Evolutionary conservation across 371 early-diverging fungal species (phyloP).

Genomic region (Catenaria anguillulae): DNA sequence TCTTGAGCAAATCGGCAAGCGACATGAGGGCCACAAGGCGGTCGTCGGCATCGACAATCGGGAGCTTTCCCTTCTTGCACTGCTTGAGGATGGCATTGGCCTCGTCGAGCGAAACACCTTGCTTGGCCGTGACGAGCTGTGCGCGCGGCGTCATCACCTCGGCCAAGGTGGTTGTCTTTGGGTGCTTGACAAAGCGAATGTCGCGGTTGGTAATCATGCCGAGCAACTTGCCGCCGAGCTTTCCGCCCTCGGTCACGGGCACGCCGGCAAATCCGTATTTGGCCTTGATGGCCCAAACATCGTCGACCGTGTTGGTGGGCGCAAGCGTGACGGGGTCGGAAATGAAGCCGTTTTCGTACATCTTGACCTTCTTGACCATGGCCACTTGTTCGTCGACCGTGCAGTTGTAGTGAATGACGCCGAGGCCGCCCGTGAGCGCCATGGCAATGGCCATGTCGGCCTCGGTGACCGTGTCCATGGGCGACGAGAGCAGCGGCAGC

Average conservation of each 20-base stretch:
- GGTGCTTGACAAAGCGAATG: constrained; percentile 71
- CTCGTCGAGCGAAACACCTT: constrained; percentile 73
- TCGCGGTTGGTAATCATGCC: constrained; percentile 94
- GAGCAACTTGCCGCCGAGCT: constrained; percentile 71
- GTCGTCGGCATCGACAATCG: constrained; percentile 70
- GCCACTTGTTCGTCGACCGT: constrained; percentile 82
- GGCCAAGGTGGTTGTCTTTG: constrained; percentile 29
- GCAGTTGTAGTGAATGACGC: constrained; percentile 96
- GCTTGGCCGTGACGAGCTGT: constrained; percentile 65
- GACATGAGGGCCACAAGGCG: constrained; percentile 79
- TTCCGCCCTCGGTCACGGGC: constrained; percentile 83
- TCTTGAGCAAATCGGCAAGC: constrained; percentile 90
- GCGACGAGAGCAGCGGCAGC: constrained; percentile 82
- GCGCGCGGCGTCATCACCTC: constrained; percentile 66
- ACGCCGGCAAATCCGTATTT: constrained; percentile 87
- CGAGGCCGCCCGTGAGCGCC: constrained; percentile 90
- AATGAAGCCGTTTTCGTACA: constrained; percentile 96
- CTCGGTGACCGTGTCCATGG: constrained; percentile 98
- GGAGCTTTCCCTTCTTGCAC: constrained; percentile 92
- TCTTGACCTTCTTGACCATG: constrained; percentile 95
- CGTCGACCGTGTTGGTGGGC: constrained; percentile 66
- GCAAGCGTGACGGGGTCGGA: constrained; percentile 77
- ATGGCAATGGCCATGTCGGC: constrained; percentile 92
- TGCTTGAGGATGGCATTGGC: constrained; percentile 75
- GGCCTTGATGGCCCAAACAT: constrained; percentile 73